These are phyloP conservation scores for Cutaneotrichosporon arboriforme DNA, from an alignment of 1,284 basidiomycete genomes.

Conservation along the genomic window DNA sequence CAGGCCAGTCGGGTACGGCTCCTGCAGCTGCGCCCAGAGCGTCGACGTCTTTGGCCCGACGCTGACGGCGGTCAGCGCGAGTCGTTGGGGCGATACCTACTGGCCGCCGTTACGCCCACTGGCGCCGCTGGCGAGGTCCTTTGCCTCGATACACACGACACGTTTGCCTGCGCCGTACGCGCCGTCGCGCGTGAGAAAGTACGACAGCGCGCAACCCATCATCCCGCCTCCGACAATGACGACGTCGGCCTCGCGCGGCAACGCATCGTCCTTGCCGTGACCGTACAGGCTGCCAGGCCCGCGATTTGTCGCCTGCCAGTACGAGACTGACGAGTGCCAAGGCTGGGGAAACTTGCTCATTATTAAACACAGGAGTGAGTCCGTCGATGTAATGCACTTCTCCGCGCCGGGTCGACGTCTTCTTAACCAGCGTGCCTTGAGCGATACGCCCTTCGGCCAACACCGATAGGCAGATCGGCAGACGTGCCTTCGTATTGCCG, in stretches of 20 bases:
- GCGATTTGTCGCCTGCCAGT: slow-evolving; percentile 30
- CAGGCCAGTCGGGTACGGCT: slow-evolving; percentile 15
- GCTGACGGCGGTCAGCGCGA: slow-evolving; percentile 5
- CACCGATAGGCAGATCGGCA: too few species aligned
- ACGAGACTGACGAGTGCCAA: slow-evolving; percentile 22
- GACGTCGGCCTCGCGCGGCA: slow-evolving; percentile 26
- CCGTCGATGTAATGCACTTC: not conserved
- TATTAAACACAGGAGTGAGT: not conserved
- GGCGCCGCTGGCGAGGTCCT: slow-evolving; percentile 39
- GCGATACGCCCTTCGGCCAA: too few species aligned
- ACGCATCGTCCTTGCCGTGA: slow-evolving; percentile 15
- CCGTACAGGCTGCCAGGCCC: slow-evolving; percentile 21
- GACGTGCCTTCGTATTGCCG: too few species aligned
- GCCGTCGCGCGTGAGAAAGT: slow-evolving; percentile 28
- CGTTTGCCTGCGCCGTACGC: slow-evolving; percentile 22
- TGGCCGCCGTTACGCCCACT: slow-evolving; percentile 43
- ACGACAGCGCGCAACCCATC: slow-evolving; percentile 30
- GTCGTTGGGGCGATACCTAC: not conserved
- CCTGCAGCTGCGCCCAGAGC: slow-evolving; percentile 14
- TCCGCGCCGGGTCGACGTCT: too few species aligned
- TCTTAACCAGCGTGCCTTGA: too few species aligned
- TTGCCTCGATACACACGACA: slow-evolving; percentile 34
- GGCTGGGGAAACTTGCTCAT: slow-evolving; percentile 28
- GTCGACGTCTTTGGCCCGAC: slow-evolving; percentile 22
- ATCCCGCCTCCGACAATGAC: slow-evolving; percentile 37